Evolutionary conservation across 148 eudicot species (phyloP), one percentile per base, ranked within the genome.

Genomic region (Chenopodium album): DNA sequence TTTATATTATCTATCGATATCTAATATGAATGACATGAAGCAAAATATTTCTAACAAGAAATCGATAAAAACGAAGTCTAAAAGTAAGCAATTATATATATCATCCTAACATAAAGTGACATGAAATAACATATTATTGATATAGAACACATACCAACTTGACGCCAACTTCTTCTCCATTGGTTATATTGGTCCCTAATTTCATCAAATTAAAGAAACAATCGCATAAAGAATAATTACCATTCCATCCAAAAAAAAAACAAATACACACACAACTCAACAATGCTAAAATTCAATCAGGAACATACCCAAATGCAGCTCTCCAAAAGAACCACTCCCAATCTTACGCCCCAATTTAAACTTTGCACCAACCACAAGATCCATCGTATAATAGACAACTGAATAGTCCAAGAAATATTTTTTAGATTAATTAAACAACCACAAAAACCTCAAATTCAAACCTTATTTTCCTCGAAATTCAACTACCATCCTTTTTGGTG

Each of bases 301-400:
- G 7, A 31, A 75, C 86, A 73, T 86, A 89, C 90, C 92, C 46
- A 89, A 32, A 88, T 86, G 82, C 73, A 88, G 86, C 72, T 89
- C 90, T 26, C 92, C 92, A 80, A 89, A 89, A 20, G 92, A 89
- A 73, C 92, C 92, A 86, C 92, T 89, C n/a, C 92, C 92, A 77
- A 89, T 88, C 79, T 89, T 89, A 19, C 89, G 63, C 9, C 89
- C 90, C 78, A 89, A 56, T 77, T 86, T 89, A 84, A 73, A 89
- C 52, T 88, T 89, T 44, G 82, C 82, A 75, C 90, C 90, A 77
- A 89, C 85, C 56, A 88, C 83, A 69, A 80, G 89, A 86, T 89
- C 92, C 90, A 86, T 89, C 73, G 34, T 84, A 71, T 8, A 48
- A 8, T 48, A 3, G 60, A n/a, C 52, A 31, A n/a, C 10, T 46